phyloP scores from a whole-genome alignment of 257 asterid species.

The Solanum neorickii region DNA sequence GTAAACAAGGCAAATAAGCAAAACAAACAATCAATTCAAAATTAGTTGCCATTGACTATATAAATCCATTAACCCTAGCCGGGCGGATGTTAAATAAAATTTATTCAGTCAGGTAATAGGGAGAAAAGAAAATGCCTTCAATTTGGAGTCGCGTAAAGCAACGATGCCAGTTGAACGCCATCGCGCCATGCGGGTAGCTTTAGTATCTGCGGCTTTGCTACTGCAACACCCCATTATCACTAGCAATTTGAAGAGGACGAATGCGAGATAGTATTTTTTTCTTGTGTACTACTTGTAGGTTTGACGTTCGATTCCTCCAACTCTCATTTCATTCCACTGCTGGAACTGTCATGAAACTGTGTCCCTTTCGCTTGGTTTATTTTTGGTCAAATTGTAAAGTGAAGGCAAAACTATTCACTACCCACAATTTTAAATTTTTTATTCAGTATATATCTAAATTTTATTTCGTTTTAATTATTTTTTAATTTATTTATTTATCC shows the following conservation, averaged over 20 bases:
- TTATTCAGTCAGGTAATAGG: neutral
- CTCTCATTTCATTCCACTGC: neutral
- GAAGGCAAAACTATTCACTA: neutral
- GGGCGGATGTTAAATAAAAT: neutral
- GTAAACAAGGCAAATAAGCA: neutral
- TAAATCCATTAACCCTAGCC: neutral
- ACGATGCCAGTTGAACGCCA: conserved; percentile 99
- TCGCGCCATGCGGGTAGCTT: conserved; percentile 41
- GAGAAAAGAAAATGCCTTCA: conserved; percentile 41
- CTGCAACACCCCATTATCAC: conserved; percentile 64
- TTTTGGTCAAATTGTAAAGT: neutral
- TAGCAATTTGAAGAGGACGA: neutral
- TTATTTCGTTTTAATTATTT: no score
- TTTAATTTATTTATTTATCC: no score
- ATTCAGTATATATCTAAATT: no score
- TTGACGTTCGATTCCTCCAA: neutral
- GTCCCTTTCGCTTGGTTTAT: neutral
- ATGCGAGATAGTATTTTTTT: neutral
- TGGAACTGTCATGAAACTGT: neutral
- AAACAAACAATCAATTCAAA: neutral
- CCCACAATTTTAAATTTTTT: no score
- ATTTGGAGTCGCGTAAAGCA: conserved; percentile 82
- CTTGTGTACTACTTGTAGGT: neutral
- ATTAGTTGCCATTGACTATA: neutral
- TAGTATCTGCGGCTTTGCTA: conserved; percentile 57